Evolutionary conservation across 2,329 filamentous ascomycete genomes (phyloP).

Genomic region (Colletotrichum zoysiae): DNA sequence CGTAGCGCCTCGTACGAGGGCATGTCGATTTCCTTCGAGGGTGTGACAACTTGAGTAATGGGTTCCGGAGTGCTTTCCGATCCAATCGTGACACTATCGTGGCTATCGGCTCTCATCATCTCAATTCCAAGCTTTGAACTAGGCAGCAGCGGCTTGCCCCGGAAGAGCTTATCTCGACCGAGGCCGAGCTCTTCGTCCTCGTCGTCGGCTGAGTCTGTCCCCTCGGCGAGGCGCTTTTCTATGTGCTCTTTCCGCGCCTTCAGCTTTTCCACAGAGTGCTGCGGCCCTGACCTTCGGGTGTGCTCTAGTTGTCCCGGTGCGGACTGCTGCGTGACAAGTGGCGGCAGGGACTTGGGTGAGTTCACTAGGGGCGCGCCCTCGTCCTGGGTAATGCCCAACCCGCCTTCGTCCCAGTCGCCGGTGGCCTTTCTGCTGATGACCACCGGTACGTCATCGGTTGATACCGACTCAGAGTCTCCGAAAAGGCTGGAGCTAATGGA

Average conservation of each 20-base stretch:
- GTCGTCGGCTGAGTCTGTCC: constrained; percentile 89
- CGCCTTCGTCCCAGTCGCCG: constrained; percentile 84
- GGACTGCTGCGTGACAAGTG: constrained; percentile 71
- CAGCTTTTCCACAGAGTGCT: constrained; percentile 79
- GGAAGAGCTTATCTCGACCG: constrained; percentile 59
- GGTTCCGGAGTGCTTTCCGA: constrained; percentile 65
- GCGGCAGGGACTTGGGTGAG: constrained; percentile 60
- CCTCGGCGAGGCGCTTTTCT: constrained; percentile 79
- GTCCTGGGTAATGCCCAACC: constrained; percentile 82
- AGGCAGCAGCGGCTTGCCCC: constrained; percentile 71
- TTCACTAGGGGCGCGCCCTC: constrained; percentile 55
- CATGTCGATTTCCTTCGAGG: constrained; percentile 56
- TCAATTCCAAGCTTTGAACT: constrained; percentile 94
- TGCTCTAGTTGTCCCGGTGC: constrained; percentile 73
- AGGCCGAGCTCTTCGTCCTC: constrained; percentile 90
- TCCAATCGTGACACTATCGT: constrained; percentile 77
- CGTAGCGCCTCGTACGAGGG: constrained; percentile 47
- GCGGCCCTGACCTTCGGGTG: constrained; percentile 62
- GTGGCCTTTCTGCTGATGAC: constrained; percentile 79
- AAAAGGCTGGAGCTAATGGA: constrained; percentile 91
- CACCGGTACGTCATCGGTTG: constrained; percentile 82
- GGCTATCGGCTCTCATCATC: constrained; percentile 97
- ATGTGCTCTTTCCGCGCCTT: constrained; percentile 80
- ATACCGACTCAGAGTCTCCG: constrained; percentile 85
- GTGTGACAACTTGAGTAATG: constrained; percentile 66